Evolutionary conservation across 306 rosid species (phyloP).

Genomic region (Hippophae tibetana): DNA sequence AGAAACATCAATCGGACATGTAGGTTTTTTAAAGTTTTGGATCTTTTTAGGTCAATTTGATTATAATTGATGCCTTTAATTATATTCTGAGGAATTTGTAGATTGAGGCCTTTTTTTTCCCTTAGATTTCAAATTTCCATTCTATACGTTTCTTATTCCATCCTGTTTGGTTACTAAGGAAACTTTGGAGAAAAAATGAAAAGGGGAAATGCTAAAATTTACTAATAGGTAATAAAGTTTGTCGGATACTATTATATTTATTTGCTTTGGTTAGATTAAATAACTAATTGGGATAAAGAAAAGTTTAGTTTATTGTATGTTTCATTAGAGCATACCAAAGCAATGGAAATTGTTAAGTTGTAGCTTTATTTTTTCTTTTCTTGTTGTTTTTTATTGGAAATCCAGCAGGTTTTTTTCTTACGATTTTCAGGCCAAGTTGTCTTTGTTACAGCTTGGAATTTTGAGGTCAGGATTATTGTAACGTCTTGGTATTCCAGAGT

Average conservation of each 20-base stretch:
- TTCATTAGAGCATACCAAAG: not conserved
- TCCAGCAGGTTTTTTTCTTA: not conserved
- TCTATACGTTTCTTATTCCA: not conserved
- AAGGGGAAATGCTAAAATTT: not conserved
- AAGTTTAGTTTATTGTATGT: not conserved
- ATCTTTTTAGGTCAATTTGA: not conserved
- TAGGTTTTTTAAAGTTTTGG: slow-evolving; percentile 18
- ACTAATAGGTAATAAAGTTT: not conserved
- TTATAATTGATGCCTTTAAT: not conserved
- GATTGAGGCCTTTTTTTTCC: not conserved
- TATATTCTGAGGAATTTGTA: not conserved
- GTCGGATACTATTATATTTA: too few species aligned
- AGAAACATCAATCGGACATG: slow-evolving; percentile 21
- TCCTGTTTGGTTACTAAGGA: slow-evolving; percentile 14
- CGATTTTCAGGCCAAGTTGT: slow-evolving; percentile 12
- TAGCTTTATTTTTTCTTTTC: slow-evolving; percentile 1
- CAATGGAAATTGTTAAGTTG: slow-evolving; percentile 11
- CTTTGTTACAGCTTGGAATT: slow-evolving; percentile 6
- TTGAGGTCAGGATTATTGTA: slow-evolving; percentile 29
- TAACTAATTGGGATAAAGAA: not conserved
- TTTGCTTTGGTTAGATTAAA: too few species aligned
- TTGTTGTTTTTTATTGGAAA: not conserved
- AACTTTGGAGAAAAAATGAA: not conserved
- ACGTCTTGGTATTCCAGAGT: slow-evolving; percentile 19
- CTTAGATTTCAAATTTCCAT: slow-evolving; percentile 5